Percentiles rank a stretch among this genome's conserved stretches.
Conservation (phyloP, 1,139 yeast species). For the Meyerozyma smithsonii region DNA sequence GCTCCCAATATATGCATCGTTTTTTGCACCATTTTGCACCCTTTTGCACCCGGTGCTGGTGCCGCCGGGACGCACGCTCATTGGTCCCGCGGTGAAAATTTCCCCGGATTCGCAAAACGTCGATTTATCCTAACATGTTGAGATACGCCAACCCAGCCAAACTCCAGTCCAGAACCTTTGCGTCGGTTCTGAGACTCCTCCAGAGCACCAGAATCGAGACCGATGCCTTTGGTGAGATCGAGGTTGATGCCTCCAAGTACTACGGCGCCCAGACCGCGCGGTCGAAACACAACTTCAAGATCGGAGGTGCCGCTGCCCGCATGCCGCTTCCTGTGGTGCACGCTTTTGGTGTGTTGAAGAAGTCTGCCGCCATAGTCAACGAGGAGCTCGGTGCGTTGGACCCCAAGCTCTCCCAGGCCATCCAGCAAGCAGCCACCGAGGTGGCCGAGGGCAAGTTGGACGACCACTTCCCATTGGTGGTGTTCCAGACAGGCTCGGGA, state of each 20-base stretch:
- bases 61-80: slow-evolving; percentile 1
- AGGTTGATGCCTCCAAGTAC: slow-evolving; percentile 79
- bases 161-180: slow-evolving; percentile 22
- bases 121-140: slow-evolving; percentile 20
- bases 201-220: slow-evolving; percentile 64
- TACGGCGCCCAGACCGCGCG: slow-evolving; percentile 99
- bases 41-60: neutral
- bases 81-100: slow-evolving; percentile 1
- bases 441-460: slow-evolving; percentile 87
- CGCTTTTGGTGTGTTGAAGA: slow-evolving; percentile 91
- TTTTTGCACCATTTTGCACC: neutral
- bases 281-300: slow-evolving; percentile 87
- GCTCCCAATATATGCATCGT: no score
- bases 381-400: slow-evolving; percentile 75
- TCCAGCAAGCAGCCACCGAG: slow-evolving; percentile 92
- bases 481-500: slow-evolving; percentile 98
- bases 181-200: slow-evolving; percentile 20
- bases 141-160: slow-evolving; percentile 20
- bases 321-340: slow-evolving; percentile 88
- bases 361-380: slow-evolving; percentile 92
- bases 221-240: slow-evolving; percentile 95
- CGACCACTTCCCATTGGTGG: slow-evolving; percentile 96
- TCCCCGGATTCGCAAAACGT: neutral
- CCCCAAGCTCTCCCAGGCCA: slow-evolving; percentile 76
- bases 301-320: slow-evolving; percentile 86